These are phyloP conservation scores for Hyphopichia fennica DNA, from an alignment of 1,139 yeast genomes.

Conservation along the genomic window DNA sequence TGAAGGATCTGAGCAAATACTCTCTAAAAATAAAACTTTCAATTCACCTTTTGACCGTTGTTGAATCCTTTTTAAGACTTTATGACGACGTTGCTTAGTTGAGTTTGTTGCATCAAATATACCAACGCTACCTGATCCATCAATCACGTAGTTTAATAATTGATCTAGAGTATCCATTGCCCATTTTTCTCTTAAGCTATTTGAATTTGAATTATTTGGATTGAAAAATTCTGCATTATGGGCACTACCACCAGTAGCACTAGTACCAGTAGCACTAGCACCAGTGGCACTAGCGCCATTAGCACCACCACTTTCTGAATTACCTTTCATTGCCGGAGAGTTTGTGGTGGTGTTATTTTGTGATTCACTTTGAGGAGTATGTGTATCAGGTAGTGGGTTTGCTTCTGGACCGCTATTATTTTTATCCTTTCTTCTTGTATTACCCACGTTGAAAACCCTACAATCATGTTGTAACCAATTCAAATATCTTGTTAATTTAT, in stretches of 20 bases:
- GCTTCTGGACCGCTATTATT: slow-evolving; percentile 69
- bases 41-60: slow-evolving; percentile 71
- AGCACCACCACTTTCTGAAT: slow-evolving; percentile 4
- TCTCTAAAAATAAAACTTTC: slow-evolving; percentile 81
- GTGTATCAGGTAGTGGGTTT: slow-evolving; percentile 67
- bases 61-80: slow-evolving; percentile 68
- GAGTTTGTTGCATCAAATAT: slow-evolving; percentile 95
- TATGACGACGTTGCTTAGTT: slow-evolving; percentile 68
- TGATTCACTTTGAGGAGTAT: slow-evolving; percentile 36
- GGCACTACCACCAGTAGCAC: slow-evolving; percentile 10
- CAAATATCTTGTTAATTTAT: slow-evolving; percentile 80
- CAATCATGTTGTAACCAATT: slow-evolving; percentile 94
- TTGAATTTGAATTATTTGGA: slow-evolving; percentile 70
- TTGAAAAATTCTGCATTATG: slow-evolving; percentile 86
- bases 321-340: slow-evolving; percentile 21
- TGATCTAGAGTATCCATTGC: slow-evolving; percentile 93
- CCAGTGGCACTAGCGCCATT: slow-evolving; percentile 16
- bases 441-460: slow-evolving; percentile 89
- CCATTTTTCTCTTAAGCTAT: slow-evolving; percentile 83
- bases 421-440: slow-evolving; percentile 79
- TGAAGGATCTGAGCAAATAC: slow-evolving; percentile 77
- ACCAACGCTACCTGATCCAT: slow-evolving; percentile 88
- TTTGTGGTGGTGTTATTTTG: slow-evolving; percentile 10
- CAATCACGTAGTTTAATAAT: slow-evolving; percentile 73
- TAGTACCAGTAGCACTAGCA: too few species aligned